phyloP scores from a whole-genome alignment of 148 eudicot species.

The Oxyria digyna region DNA sequence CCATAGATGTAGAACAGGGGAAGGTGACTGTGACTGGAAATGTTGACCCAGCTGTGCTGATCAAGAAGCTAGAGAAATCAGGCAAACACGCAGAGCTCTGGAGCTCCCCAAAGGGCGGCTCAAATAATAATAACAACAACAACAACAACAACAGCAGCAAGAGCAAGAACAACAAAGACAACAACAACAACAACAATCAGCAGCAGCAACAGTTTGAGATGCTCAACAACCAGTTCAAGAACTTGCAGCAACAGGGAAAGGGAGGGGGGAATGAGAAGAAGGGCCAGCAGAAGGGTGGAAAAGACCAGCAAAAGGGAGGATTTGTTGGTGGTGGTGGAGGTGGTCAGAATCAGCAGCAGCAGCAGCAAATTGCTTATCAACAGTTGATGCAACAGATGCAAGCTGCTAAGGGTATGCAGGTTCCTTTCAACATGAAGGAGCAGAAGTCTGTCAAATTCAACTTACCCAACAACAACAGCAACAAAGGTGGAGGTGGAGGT shows the following conservation, averaged over 20 bases:
- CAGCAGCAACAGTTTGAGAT: constrained; percentile 2
- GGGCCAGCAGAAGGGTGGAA: constrained; percentile 9
- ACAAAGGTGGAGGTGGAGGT: constrained; percentile 14
- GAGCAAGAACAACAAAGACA: constrained; percentile 2
- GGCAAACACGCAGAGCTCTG: constrained; percentile 90
- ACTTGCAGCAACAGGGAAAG: not conserved
- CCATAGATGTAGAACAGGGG: constrained; percentile 63
- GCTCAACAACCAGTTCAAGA: constrained; percentile 30
- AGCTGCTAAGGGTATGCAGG: constrained; percentile 34
- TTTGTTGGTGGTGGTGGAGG: constrained; percentile 14
- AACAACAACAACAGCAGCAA: not conserved
- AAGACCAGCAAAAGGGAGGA: constrained; percentile 17
- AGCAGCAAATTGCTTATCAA: constrained; percentile 22
- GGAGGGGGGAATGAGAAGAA: constrained; percentile 16
- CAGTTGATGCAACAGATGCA: constrained; percentile 28
- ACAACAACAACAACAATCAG: not conserved
- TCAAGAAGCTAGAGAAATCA: constrained; percentile 57
- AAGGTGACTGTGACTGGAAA: constrained; percentile 72
- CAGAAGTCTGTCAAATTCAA: constrained; percentile 54
- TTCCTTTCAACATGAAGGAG: constrained; percentile 28
- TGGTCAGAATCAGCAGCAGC: constrained; percentile 15
- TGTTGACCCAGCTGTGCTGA: constrained; percentile 48
- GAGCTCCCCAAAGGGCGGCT: constrained; percentile 26
- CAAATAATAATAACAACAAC: constrained; percentile 10
- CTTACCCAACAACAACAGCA: too few species aligned